phyloP scores from a whole-genome alignment of 2,329 filamentous ascomycete species.

The Xylaria sp. region DNA sequence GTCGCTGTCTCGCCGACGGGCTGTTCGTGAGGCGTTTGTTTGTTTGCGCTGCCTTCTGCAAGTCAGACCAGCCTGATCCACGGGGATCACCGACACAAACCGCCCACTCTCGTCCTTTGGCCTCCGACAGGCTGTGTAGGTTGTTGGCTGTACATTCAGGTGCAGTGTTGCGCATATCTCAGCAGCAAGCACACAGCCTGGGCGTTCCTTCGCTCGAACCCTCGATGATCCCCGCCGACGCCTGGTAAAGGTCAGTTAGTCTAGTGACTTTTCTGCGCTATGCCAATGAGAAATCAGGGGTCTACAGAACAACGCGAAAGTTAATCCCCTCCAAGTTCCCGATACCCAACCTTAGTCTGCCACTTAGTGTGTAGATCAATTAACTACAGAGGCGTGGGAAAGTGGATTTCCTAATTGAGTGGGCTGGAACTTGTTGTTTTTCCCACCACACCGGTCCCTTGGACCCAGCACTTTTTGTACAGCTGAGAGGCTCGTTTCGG shows the following conservation, averaged over 20 bases:
- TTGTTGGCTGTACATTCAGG: neutral
- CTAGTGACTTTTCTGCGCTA: neutral
- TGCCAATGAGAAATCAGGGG: slow-evolving; percentile 14
- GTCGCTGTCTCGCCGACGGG: slow-evolving; percentile 8
- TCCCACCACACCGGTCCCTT: slow-evolving; percentile 16
- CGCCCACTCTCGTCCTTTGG: slow-evolving; percentile 14
- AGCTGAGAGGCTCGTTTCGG: slow-evolving; percentile 34
- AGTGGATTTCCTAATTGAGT: slow-evolving; percentile 13
- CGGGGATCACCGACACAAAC: slow-evolving; percentile 38
- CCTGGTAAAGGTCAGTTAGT: neutral
- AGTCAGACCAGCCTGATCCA: slow-evolving; percentile 36
- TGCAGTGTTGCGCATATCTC: neutral
- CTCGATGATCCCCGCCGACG: neutral
- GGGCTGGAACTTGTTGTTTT: slow-evolving; percentile 18
- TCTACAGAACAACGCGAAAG: neutral
- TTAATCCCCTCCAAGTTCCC: neutral
- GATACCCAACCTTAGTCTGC: neutral
- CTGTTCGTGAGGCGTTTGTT: slow-evolving; percentile 30
- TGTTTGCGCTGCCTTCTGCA: slow-evolving; percentile 30
- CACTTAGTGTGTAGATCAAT: slow-evolving; percentile 12
- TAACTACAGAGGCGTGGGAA: neutral
- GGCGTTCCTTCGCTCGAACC: neutral
- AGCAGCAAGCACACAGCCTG: slow-evolving; percentile 3
- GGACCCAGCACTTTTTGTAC: slow-evolving; percentile 12
- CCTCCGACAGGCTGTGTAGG: slow-evolving; percentile 16